These are phyloP conservation scores for Colletotrichum trifolii DNA, from an alignment of 2,329 filamentous ascomycete genomes.

Conservation along the genomic window DNA sequence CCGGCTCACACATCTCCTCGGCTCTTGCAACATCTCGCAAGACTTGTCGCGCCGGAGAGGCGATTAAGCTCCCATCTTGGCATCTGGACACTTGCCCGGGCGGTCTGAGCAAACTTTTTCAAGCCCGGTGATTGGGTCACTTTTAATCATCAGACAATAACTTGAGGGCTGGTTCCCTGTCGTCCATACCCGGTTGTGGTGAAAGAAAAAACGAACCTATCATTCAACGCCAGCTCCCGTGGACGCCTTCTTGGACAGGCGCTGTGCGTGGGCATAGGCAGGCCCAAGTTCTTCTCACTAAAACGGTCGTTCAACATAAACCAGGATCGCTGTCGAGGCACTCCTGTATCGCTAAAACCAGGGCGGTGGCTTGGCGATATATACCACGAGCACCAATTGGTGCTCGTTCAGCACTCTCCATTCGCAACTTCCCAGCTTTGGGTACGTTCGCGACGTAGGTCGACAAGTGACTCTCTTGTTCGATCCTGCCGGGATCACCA, in stretches of 20 bases:
- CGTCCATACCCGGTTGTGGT: no score
- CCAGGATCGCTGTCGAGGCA: not conserved
- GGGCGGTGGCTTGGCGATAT: slow-evolving; percentile 23
- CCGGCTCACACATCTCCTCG: not conserved
- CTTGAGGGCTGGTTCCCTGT: not conserved
- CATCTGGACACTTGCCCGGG: slow-evolving; percentile 24
- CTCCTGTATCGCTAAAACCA: not conserved
- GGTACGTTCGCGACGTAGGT: not conserved
- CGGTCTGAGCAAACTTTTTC: slow-evolving; percentile 19
- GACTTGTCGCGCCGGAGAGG: slow-evolving; percentile 18
- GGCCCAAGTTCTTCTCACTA: no score
- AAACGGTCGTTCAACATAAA: no score
- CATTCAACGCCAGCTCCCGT: no score
- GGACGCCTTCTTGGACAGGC: no score
- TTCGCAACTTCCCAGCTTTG: slow-evolving; percentile 3
- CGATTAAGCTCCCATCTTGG: slow-evolving; percentile 33
- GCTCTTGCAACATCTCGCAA: slow-evolving; percentile 20
- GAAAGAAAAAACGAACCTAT: no score
- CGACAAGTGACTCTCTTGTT: not conserved
- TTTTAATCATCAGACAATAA: slow-evolving; percentile 9
- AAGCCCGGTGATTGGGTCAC: slow-evolving; percentile 15
- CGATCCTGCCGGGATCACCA: slow-evolving; percentile 22
- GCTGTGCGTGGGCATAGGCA: no score
- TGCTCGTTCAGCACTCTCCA: no score
- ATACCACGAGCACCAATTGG: not conserved